phyloP scores from a whole-genome alignment of 139 green algal species.

The Dunaliella primolecta region DNA sequence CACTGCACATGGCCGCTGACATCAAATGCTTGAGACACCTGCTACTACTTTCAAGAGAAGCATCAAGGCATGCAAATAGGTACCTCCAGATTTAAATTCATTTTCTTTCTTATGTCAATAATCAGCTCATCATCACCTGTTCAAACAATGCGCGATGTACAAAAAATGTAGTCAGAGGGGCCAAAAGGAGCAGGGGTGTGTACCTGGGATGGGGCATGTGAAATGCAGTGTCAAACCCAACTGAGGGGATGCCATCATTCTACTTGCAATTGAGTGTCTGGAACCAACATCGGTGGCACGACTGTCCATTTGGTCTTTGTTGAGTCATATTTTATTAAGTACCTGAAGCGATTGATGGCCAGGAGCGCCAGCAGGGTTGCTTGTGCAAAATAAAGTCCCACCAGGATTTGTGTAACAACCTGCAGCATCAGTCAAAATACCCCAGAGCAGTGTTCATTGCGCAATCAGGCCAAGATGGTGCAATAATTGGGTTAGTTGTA shows the following conservation, averaged over 20 bases:
- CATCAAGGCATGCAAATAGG: too few species aligned
- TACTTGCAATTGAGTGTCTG: not conserved
- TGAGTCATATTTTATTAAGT: not conserved
- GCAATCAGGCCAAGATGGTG: too few species aligned
- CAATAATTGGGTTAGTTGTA: too few species aligned
- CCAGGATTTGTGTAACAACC: not conserved
- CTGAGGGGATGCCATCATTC: too few species aligned
- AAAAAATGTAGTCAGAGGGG: not conserved
- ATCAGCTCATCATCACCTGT: too few species aligned
- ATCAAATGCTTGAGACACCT: too few species aligned
- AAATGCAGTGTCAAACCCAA: not conserved
- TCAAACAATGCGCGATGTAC: not conserved
- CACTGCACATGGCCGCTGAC: too few species aligned
- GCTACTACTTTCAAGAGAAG: too few species aligned
- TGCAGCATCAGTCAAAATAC: too few species aligned
- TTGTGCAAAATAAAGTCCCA: conserved; percentile 6
- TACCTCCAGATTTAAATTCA: too few species aligned
- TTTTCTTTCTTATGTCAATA: too few species aligned
- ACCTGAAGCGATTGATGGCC: conserved; percentile 8
- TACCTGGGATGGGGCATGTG: not conserved
- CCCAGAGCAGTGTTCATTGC: too few species aligned
- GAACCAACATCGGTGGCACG: not conserved
- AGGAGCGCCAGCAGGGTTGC: conserved; percentile 2
- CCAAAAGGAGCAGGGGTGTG: conserved; percentile 5
- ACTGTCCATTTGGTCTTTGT: not conserved